Evolutionary conservation across 2,329 filamentous ascomycete species (phyloP), one percentile per base, ranked within the genome.

Genomic region (Aspergillus floridensis): DNA sequence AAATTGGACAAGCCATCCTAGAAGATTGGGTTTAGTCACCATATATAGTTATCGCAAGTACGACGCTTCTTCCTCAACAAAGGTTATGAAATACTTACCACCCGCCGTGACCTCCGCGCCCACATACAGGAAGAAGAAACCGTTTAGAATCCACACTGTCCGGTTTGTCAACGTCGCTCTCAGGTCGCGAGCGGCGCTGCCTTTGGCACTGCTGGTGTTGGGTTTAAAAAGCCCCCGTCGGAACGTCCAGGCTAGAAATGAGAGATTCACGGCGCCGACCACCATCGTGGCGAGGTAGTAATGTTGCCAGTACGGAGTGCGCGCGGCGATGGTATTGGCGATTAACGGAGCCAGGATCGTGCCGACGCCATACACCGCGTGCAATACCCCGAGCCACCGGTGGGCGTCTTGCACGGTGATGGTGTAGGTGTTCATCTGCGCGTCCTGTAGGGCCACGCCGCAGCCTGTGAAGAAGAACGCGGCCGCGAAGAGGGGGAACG

Each of bases 1-100:
- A 41, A 68, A 68, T 16, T 68, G 65, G 14, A 67, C 64, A 14
- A 68, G 58, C 66, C 66, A 68, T 31, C 65, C 66, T 68, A 22
- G 6, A 21, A 16, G n/a, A 44, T 7, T 19, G 38, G 5, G 38
- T 8, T 44, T 16, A n/a, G 38, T 44, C 16, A 44, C 26, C 7
- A 29, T 29, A 2, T 8, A 2, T 29, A 29, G 2, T 10, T 8
- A 29, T 8, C 26, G 26, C 26, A 19, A 12, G 5, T 7, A 5
- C 14, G 16, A 19, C n/a, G 1, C 38, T 14, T n/a, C 7, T 22
- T 41, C 7, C 31, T 60, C 48, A 57, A 50, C 29, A 48, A 19
- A 2, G 44, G 31, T 12, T 16, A 16, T 2, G 10, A 14, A 48
- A 5, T 14, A 26, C 57, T 4, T 63, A 68, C 66, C 66, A n/a